phyloP scores from a whole-genome alignment of 202 grass and related monocot species.

The Schoenoplectus triqueter region DNA sequence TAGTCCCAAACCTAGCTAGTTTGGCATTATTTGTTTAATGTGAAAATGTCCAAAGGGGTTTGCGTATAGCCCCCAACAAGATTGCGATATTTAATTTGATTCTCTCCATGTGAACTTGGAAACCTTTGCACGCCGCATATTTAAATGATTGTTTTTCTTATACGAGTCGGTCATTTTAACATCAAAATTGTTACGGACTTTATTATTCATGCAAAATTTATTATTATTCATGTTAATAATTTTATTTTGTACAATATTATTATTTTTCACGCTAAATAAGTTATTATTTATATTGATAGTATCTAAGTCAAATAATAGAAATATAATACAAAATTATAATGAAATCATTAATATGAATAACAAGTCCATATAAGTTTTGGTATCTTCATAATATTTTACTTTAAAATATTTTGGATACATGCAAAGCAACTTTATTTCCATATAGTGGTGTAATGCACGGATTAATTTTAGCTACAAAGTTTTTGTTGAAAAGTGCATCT shows the following conservation, averaged over 20 bases:
- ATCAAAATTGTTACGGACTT: not conserved
- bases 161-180: not conserved
- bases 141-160: slow-evolving; percentile 24
- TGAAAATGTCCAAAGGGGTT: slow-evolving; percentile 32
- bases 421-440: not conserved
- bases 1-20: slow-evolving; percentile 36
- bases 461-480: not conserved
- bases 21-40: slow-evolving; percentile 37
- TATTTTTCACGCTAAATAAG: too few species aligned
- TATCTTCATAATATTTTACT: too few species aligned
- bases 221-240: too few species aligned
- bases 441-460: not conserved
- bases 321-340: too few species aligned
- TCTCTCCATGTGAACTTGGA: slow-evolving; percentile 38
- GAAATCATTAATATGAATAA: too few species aligned
- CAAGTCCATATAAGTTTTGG: too few species aligned
- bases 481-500: not conserved
- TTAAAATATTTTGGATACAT: not conserved
- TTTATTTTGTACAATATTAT: too few species aligned
- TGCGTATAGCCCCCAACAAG: slow-evolving; percentile 32
- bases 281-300: too few species aligned
- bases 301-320: too few species aligned
- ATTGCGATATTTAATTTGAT: slow-evolving; percentile 31
- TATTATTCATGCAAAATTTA: too few species aligned
- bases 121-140: slow-evolving; percentile 28